Evolutionary conservation across 257 asterid species (phyloP).

Genomic region (Fraxinus pennsylvanica): DNA sequence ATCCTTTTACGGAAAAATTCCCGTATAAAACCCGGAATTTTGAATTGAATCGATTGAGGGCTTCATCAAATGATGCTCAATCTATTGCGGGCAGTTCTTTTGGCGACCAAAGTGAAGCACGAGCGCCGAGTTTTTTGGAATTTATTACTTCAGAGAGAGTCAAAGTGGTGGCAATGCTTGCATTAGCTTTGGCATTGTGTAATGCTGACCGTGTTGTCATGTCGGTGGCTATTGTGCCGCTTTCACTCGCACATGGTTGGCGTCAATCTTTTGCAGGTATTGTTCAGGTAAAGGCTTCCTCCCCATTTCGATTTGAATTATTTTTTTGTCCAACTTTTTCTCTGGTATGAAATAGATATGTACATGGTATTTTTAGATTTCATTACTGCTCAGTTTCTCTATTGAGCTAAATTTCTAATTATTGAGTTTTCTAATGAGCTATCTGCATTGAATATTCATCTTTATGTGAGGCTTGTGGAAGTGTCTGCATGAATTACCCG

Average conservation of each 20-base stretch:
- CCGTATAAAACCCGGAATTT: conserved; percentile 22
- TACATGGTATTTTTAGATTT: neutral
- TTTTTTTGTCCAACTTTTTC: neutral
- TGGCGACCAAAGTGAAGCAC: conserved; percentile 22
- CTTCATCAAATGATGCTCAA: conserved; percentile 40
- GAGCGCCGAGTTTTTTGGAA: conserved; percentile 58
- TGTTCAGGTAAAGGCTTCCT: conserved; percentile 64
- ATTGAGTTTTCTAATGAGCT: conserved; percentile 11
- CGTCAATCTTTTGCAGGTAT: conserved; percentile 87
- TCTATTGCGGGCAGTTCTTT: conserved; percentile 29
- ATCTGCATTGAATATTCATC: neutral
- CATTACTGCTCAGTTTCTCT: neutral
- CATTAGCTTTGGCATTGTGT: conserved; percentile 83
- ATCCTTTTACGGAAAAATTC: conserved; percentile 12
- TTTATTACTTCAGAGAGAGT: conserved; percentile 97
- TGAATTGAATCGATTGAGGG: conserved; percentile 28
- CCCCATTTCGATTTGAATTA: neutral
- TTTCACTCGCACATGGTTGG: conserved; percentile 80
- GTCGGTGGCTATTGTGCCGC: conserved; percentile 98
- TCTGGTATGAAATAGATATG: neutral
- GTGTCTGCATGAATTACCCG: neutral
- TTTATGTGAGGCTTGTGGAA: conserved; percentile 3
- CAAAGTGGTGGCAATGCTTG: conserved; percentile 95
- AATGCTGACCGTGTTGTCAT: conserved; percentile 96
- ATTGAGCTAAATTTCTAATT: neutral